These are phyloP conservation scores for Rosellinia necatrix DNA, from an alignment of 2,329 filamentous ascomycete genomes.

Conservation along the genomic window DNA sequence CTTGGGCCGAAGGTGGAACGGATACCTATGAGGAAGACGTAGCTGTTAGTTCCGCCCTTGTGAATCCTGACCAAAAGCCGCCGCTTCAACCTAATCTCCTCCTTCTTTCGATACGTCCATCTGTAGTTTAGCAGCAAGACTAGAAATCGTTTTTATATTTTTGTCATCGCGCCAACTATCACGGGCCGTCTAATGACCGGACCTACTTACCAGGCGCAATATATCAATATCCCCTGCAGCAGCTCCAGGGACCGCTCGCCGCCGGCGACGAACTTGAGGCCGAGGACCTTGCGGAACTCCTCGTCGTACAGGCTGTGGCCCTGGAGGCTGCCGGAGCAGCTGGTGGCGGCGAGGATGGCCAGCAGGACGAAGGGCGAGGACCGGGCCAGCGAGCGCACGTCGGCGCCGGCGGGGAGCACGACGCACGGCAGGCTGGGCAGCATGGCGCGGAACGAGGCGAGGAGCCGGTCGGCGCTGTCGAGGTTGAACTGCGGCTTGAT, in stretches of 20 bases:
- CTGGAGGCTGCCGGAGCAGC: slow-evolving; percentile 53
- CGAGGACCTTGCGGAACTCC: slow-evolving; percentile 62
- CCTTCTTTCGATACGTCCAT: too few species aligned
- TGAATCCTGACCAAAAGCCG: too few species aligned
- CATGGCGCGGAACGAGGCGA: slow-evolving; percentile 50
- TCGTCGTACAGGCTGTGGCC: slow-evolving; percentile 60
- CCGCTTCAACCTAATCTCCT: neutral
- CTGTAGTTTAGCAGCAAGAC: too few species aligned
- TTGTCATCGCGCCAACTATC: too few species aligned
- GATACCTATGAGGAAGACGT: slow-evolving; percentile 49
- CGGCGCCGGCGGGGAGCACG: slow-evolving; percentile 46
- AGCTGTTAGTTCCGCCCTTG: too few species aligned
- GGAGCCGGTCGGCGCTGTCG: slow-evolving; percentile 53
- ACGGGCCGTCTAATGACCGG: too few species aligned
- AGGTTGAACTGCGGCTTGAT: slow-evolving; percentile 60
- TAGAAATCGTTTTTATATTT: too few species aligned
- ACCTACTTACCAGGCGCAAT: slow-evolving; percentile 56
- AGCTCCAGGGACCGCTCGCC: slow-evolving; percentile 62
- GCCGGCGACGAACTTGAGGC: slow-evolving; percentile 59
- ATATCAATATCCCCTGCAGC: slow-evolving; percentile 61
- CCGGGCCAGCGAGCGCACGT: slow-evolving; percentile 50
- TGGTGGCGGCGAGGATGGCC: slow-evolving; percentile 57
- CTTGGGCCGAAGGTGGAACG: slow-evolving; percentile 58
- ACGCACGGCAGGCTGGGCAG: slow-evolving; percentile 50
- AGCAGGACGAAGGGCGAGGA: slow-evolving; percentile 58